phyloP scores from a whole-genome alignment of 768 basidiomycete species.

The Boletales sp. region DNA sequence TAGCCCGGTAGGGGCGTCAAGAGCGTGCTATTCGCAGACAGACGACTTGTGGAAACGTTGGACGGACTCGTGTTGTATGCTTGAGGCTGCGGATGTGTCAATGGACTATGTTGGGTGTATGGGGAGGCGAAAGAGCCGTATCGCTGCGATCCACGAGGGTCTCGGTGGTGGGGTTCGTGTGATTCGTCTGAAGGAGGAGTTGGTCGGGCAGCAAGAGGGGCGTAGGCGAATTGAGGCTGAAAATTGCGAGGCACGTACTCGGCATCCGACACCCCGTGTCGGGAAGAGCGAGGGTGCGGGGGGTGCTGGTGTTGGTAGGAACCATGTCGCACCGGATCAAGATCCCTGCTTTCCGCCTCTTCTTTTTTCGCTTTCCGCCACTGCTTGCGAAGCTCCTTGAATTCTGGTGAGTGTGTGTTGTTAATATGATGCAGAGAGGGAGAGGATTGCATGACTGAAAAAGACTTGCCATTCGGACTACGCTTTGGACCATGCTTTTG shows the following conservation, averaged over 20 bases:
- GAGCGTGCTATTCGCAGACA: constrained; percentile 64
- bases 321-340: constrained; percentile 13
- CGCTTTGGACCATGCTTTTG: constrained; percentile 93
- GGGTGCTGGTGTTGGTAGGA: constrained; percentile 16
- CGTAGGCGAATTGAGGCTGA: constrained; percentile 22
- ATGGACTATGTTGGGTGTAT: constrained; percentile 10
- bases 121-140: constrained; percentile 20
- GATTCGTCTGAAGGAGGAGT: constrained; percentile 15
- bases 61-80: constrained; percentile 19
- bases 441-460: too few relatives aligned
- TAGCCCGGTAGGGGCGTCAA: constrained; percentile 69
- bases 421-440: constrained; percentile 6
- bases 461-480: constrained; percentile 75
- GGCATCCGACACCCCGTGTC: constrained; percentile 25
- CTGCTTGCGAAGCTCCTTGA: constrained; percentile 95
- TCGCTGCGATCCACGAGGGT: constrained; percentile 27
- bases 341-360: constrained; percentile 29
- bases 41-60: constrained; percentile 33
- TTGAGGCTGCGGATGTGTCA: constrained; percentile 24
- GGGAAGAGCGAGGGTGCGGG: constrained; percentile 20
- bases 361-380: constrained; percentile 96
- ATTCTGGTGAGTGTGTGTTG: constrained; percentile 54
- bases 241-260: constrained; percentile 18
- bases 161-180: constrained; percentile 18
- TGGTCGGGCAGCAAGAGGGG: constrained; percentile 24